Conservation (phyloP, 2,329 filamentous ascomycete genomes). For the Ceratocystis colombiana region DNA sequence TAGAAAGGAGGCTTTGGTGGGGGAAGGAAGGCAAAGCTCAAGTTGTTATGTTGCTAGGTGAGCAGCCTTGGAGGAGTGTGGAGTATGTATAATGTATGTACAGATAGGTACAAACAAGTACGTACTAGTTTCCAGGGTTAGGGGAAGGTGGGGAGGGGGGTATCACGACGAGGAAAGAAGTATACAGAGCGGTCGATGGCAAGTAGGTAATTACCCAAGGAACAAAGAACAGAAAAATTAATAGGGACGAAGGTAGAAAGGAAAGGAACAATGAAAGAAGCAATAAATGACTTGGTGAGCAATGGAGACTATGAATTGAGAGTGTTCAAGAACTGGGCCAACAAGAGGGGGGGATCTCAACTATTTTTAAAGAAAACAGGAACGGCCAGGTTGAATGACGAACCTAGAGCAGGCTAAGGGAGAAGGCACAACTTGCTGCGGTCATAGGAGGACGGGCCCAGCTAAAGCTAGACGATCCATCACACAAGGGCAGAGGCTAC, state of each 20-base stretch:
- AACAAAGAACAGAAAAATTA: neutral
- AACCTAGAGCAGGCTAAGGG: conserved; percentile 14
- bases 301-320: conserved; percentile 5
- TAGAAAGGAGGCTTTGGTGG: conserved; percentile 22
- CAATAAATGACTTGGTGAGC: conserved; percentile 1
- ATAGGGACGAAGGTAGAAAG: neutral
- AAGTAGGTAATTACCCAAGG: neutral
- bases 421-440: neutral
- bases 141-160: conserved; percentile 22
- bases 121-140: conserved; percentile 5
- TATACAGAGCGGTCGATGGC: conserved; percentile 1
- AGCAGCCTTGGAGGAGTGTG: conserved; percentile 7
- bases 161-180: conserved; percentile 25
- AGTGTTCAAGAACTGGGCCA: neutral
- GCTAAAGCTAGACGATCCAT: neutral
- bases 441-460: conserved; percentile 1
- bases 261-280: conserved; percentile 1
- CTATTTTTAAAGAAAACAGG: conserved; percentile 8
- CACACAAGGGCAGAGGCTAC: neutral
- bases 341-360: conserved; percentile 5
- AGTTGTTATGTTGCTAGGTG: conserved; percentile 12
- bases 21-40: conserved; percentile 15
- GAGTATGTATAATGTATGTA: conserved; percentile 19
- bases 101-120: conserved; percentile 14
- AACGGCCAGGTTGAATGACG: conserved; percentile 11